A percentile compares a stretch with the other conserved stretches of the same genome.
Evolutionary conservation across 73 alveolate species (phyloP).

Genomic region (Tetrahymena elliotti): DNA sequence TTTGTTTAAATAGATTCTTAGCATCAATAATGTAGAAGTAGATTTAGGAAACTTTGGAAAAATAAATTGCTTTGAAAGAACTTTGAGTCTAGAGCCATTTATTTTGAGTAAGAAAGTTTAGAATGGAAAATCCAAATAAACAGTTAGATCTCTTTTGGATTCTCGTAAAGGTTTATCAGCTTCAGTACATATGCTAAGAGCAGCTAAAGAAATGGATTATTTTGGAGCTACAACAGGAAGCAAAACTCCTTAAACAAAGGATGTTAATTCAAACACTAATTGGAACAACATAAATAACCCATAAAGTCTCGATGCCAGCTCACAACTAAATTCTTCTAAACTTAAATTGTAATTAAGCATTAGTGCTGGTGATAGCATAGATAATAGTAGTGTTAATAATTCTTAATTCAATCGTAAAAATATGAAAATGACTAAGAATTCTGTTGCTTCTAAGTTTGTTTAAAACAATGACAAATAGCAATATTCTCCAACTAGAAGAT

Average conservation of each 20-base stretch:
- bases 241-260: neutral
- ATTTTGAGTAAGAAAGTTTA: slow-evolving; percentile 6
- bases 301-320: neutral
- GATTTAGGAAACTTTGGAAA: slow-evolving; percentile 67
- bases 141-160: slow-evolving; percentile 34
- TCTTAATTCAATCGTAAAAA: neutral
- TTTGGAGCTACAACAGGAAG: neutral
- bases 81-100: slow-evolving; percentile 36
- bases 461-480: slow-evolving; percentile 7
- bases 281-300: neutral
- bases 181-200: neutral
- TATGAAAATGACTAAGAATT: slow-evolving; percentile 1
- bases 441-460: slow-evolving; percentile 3
- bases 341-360: neutral
- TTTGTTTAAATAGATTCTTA: neutral
- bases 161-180: slow-evolving; percentile 11
- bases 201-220: slow-evolving; percentile 2
- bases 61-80: slow-evolving; percentile 28
- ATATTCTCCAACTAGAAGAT: slow-evolving; percentile 69
- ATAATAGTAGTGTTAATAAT: neutral
- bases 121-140: slow-evolving; percentile 8
- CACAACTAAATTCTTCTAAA: neutral
- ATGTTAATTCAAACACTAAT: neutral
- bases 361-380: neutral
- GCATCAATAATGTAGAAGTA: slow-evolving; percentile 49